Percentiles rank a stretch among this genome's conserved stretches.
phyloP scores from a whole-genome alignment of 176 grass and related monocot species.

The Ampelocalamus luodianensis region DNA sequence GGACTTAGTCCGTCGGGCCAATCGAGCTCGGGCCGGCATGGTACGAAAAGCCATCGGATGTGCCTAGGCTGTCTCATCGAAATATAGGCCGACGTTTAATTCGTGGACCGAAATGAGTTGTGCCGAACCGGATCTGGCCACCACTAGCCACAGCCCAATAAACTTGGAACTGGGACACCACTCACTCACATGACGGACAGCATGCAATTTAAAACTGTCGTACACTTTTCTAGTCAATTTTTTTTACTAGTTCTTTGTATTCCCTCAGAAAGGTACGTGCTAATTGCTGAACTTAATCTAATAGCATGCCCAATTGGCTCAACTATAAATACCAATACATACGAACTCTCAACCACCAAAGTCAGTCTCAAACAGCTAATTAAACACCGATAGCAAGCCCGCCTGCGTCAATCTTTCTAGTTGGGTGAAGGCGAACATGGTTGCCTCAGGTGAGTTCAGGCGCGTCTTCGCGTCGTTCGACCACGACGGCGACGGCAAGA shows the following conservation, averaged over 20 bases:
- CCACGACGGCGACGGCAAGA: slow-evolving; percentile 39
- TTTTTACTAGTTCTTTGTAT: not conserved
- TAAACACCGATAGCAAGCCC: not conserved
- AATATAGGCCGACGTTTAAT: too few species aligned
- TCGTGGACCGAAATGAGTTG: too few species aligned
- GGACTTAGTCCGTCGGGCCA: too few species aligned
- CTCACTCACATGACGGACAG: too few species aligned
- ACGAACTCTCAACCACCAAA: not conserved
- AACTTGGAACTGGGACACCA: too few species aligned
- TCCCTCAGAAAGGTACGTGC: not conserved
- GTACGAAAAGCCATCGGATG: too few species aligned
- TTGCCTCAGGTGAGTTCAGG: slow-evolving; percentile 4
- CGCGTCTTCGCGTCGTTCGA: slow-evolving; percentile 35
- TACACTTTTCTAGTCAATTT: not conserved
- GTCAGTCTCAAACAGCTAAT: not conserved
- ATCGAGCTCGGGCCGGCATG: too few species aligned
- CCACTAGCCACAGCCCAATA: too few species aligned
- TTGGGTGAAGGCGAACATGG: not conserved
- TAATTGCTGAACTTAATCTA: not conserved
- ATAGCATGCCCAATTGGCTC: not conserved
- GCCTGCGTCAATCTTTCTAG: not conserved
- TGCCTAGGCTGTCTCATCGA: too few species aligned
- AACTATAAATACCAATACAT: not conserved
- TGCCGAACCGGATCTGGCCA: too few species aligned
- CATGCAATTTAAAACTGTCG: not conserved